These are phyloP conservation scores for Carex pumila DNA, from an alignment of 176 grass and related monocot species.

Conservation along the genomic window DNA sequence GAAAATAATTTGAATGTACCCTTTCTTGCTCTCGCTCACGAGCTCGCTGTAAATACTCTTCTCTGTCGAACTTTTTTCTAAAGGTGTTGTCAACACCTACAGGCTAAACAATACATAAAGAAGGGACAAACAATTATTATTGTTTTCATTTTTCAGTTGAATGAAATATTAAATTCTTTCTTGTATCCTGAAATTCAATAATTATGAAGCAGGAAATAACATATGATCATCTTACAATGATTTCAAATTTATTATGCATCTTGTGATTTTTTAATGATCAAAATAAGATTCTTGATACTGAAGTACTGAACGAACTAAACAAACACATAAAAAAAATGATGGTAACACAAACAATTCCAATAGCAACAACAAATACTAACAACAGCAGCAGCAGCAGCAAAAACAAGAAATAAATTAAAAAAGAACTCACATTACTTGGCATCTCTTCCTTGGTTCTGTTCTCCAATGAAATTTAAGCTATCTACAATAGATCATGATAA, in stretches of 20 bases:
- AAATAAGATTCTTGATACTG: not conserved
- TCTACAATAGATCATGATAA: not conserved
- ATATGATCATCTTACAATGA: not conserved
- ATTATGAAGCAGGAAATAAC: not conserved
- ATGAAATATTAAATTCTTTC: not conserved
- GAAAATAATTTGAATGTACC: conserved; percentile 26
- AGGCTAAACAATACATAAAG: conserved; percentile 40
- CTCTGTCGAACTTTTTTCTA: conserved; percentile 83
- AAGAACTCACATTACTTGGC: conserved; percentile 44
- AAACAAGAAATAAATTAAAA: not conserved
- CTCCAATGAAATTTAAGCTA: not conserved
- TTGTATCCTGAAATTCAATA: not conserved
- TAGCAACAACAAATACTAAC: not conserved
- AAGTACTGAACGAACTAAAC: not conserved
- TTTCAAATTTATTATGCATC: not conserved
- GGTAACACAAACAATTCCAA: not conserved
- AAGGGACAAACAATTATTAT: conserved; percentile 4
- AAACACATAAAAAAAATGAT: not conserved
- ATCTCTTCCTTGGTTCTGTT: conserved; percentile 26
- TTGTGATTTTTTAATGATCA: not conserved
- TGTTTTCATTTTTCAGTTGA: not conserved
- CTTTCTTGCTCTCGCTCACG: conserved; percentile 79
- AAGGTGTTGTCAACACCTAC: conserved; percentile 82
- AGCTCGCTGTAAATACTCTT: conserved; percentile 82
- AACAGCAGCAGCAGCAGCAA: not conserved